Base-by-base conservation (phyloP, 2,329 filamentous ascomycete species). In the Ophiostoma ips region DNA sequence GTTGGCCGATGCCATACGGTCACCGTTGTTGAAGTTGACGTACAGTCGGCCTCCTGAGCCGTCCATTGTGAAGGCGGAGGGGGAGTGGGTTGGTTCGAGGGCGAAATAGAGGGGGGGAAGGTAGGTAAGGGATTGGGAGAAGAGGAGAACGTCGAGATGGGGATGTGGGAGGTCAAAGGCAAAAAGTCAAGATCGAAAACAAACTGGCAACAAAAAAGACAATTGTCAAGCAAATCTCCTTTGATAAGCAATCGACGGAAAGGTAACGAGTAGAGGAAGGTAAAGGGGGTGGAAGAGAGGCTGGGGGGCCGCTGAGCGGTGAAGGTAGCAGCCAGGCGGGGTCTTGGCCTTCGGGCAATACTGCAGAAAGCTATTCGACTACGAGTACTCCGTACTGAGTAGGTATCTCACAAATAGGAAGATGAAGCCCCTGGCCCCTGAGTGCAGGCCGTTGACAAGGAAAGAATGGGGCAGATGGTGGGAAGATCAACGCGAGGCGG, bases 11-110 rank as follows among this genome's bases (percentile, higher is more conserved):
- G 43, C 31, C 28, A 79, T 75, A 60, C 79, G 78, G 59, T 81
- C 77, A 65, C 78, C 80, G 47, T 43, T 43, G 62, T 71, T 74
- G 58, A 81, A 77, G 66, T 83, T 83, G 62, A 85, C 73, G 62
- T 77, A 74, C 50, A 84, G 72, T 52, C 77, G 75, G 56, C 77
- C 77, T 61, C 80, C 80, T 66, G 71, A 70, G 58, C 67, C 64
- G 59, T 73, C 72, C 72, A 78, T 76, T 53, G 61, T 69, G 62
- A 52, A 55, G 49, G 55, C 34, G 10, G 37, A 19, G 33, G 13
- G 44, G 16, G 11, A 46, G n/a, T n/a, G n/a, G n/a, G n/a, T n/a
- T n/a, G n/a, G n/a, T n/a, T n/a, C n/a, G n/a, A n/a, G n/a, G n/a
- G n/a, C n/a, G n/a, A n/a, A n/a, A n/a, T n/a, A n/a, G n/a, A n/a